Evolutionary conservation across 345 rosid genomes (phyloP), one percentile per base, ranked within the genome.

Genomic region (Geranium brycei): DNA sequence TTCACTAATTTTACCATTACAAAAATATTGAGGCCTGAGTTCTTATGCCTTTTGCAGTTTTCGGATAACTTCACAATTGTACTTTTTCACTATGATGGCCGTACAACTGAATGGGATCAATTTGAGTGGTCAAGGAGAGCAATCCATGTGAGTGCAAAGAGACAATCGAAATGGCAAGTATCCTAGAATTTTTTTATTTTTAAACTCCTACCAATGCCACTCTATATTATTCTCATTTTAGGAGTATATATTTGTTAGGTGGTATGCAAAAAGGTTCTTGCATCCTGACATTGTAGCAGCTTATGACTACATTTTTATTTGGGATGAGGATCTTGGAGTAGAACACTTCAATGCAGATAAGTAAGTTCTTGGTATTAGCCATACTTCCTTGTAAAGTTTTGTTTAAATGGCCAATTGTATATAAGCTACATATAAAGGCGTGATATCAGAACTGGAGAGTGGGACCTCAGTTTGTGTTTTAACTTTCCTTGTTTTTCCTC

Each of bases 321-420:
- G 79, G 79, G 79, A 75, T 35, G 79, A 75, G 57, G 79, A 75
- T 65, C 79, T 75, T 65, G 79, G 79, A 31, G 68, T 75, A 31
- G 75, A 75, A 15, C 67, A 75, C 68, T 75, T 75, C 62, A 67
- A 75, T 51, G 76, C 70, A 5, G 79, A 75, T 66, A 67, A 75
- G 79, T 75, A n/a, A 71, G 76, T 71, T 35, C 58, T 51, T 18
- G 57, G 56, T 14, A 3, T 28, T 38, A 18, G 32, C 17, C 16
- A 17, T 59, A 18, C 28, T 59, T 14, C 31, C 14, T 10, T 59
- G 13, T 35, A 0, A 35, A 35, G 41, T 35, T 35, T 35, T 35
- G 4, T 35, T 35, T 1, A 35, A 35, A 4, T 4, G 10, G 5
- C 41, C 10, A 35, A 4, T 4, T 35, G 41, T 35, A 35, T 7